These are phyloP conservation scores for Olyra latifolia DNA, from an alignment of 176 grass and related monocot species.

Conservation along the genomic window DNA sequence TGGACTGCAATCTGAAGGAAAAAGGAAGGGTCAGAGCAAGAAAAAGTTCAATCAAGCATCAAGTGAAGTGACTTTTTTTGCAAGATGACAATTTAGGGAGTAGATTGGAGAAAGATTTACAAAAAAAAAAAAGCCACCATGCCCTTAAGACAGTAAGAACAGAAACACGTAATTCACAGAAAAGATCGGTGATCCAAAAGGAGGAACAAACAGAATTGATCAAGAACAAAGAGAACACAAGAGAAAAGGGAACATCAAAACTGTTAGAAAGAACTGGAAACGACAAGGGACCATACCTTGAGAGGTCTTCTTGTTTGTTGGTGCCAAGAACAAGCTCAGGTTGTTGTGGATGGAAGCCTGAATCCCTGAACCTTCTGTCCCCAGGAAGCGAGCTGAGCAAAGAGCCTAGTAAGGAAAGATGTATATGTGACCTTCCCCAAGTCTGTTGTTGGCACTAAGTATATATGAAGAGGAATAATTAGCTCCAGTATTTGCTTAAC, in stretches of 20 bases:
- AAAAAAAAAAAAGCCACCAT: neutral
- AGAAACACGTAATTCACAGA: neutral
- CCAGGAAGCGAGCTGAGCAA: neutral
- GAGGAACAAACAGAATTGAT: neutral
- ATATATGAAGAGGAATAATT: conserved; percentile 3
- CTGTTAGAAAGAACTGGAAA: neutral
- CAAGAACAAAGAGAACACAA: neutral
- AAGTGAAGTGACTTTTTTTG: neutral
- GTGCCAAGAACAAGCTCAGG: neutral
- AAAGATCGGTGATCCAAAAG: neutral
- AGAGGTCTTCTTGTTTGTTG: neutral
- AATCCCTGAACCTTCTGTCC: neutral
- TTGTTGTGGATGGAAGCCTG: conserved; percentile 15
- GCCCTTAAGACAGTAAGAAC: neutral
- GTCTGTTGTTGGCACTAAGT: conserved; percentile 11
- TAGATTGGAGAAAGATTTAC: too few species aligned
- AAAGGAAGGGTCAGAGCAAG: neutral
- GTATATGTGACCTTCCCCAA: neutral
- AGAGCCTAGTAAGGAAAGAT: conserved; percentile 14
- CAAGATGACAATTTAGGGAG: neutral
- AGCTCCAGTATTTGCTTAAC: neutral
- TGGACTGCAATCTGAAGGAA: neutral
- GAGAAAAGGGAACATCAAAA: neutral
- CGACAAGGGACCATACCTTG: conserved; percentile 19
- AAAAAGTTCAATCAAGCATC: neutral